phyloP scores from a whole-genome alignment of 2,329 filamentous ascomycete genomes.

The Apiospora aurea region DNA sequence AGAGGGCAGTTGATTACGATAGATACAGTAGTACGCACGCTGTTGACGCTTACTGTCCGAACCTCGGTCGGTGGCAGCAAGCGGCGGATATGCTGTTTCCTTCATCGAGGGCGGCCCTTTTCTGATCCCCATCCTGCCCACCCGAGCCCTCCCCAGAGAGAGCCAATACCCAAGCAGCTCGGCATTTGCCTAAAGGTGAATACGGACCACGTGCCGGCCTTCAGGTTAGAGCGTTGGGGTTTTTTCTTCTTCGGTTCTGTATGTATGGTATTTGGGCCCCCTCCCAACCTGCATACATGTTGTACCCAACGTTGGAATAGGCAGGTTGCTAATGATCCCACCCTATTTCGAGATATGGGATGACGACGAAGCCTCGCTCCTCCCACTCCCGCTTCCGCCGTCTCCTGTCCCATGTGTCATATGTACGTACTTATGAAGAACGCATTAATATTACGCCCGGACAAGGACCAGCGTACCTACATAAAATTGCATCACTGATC shows the following conservation, averaged over 20 bases:
- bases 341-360: not conserved
- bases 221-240: not conserved
- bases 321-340: not conserved
- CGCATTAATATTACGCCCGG: not conserved
- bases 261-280: not conserved
- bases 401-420: not conserved
- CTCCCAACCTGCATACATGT: not conserved
- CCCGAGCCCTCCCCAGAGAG: not conserved
- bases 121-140: not conserved
- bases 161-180: not conserved
- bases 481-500: slow-evolving; percentile 4
- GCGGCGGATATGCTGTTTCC: not conserved
- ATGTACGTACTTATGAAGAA: not conserved
- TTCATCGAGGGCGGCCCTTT: not conserved
- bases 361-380: not conserved
- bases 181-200: slow-evolving; percentile 21
- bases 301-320: not conserved
- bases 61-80: not conserved
- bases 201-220: slow-evolving; percentile 5
- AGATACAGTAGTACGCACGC: not conserved
- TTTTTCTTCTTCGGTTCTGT: slow-evolving; percentile 4
- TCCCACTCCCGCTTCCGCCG: not conserved
- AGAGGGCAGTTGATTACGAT: slow-evolving; percentile 14
- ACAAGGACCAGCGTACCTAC: not conserved
- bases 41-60: not conserved